Evolutionary conservation across 805 yeast genomes (phyloP).

Genomic region (Lipomyces kockii): DNA sequence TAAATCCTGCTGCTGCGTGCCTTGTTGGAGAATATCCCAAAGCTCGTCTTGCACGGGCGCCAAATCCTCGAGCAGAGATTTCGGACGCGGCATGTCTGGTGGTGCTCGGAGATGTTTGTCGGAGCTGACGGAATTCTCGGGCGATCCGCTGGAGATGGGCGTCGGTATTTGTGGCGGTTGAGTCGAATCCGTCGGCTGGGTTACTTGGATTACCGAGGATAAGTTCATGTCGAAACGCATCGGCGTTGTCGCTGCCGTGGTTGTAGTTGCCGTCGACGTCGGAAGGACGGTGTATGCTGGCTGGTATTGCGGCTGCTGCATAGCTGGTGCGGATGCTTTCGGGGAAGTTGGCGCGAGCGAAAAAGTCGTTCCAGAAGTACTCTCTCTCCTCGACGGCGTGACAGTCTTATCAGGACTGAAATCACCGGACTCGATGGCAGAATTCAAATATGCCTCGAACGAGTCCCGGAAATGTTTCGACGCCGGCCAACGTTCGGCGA

Average conservation of each 20-base stretch:
- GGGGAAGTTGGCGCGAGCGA: background rate
- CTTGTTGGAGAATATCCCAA: slow-evolving; percentile 36
- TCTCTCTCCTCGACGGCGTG: background rate
- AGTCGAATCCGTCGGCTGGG: slow-evolving; percentile 7
- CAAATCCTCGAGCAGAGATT: slow-evolving; percentile 7
- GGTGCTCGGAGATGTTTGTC: background rate
- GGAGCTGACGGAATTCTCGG: background rate
- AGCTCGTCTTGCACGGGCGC: slow-evolving; percentile 33
- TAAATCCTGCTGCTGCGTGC: slow-evolving; percentile 7
- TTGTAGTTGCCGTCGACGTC: background rate
- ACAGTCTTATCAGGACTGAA: slow-evolving; percentile 8
- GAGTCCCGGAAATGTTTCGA: slow-evolving; percentile 34
- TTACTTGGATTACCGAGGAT: slow-evolving; percentile 20
- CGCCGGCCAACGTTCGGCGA: slow-evolving; percentile 36
- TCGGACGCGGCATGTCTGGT: background rate
- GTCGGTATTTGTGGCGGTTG: slow-evolving; percentile 1
- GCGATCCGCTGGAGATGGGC: slow-evolving; percentile 5
- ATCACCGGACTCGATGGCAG: slow-evolving; percentile 30
- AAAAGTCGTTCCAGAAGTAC: background rate
- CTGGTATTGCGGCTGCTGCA: background rate
- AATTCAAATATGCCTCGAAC: slow-evolving; percentile 29
- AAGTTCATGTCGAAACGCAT: slow-evolving; percentile 25
- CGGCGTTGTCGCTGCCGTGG: slow-evolving; percentile 6
- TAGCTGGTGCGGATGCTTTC: background rate
- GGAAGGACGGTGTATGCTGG: background rate